Percentiles rank a stretch among this genome's conserved stretches.
Conservation (phyloP, 2,329 filamentous ascomycete genomes). For the Cadophora gregata region DNA sequence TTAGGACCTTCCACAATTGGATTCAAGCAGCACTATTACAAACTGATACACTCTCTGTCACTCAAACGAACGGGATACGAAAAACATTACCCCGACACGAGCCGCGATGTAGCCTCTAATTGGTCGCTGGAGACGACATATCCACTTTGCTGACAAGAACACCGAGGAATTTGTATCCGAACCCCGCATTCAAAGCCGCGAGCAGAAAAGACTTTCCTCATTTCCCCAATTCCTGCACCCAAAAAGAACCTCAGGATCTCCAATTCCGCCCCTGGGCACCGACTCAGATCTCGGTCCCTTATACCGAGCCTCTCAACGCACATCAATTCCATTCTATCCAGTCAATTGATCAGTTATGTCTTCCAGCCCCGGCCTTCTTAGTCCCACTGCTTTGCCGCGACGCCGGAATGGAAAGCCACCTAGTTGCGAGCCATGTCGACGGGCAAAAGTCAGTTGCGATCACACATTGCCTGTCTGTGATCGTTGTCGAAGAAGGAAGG, state of each 20-base stretch:
- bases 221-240: conserved; percentile 8
- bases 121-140: conserved; percentile 12
- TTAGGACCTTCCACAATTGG: neutral
- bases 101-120: neutral
- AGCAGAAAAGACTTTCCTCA: conserved; percentile 2
- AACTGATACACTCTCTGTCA: neutral
- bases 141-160: conserved; percentile 14
- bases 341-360: conserved; percentile 8
- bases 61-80: neutral
- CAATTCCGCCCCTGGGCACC: conserved; percentile 7
- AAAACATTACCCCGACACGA: conserved; percentile 4
- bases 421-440: conserved; percentile 41
- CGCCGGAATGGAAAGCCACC: conserved; percentile 42
- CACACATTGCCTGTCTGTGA: conserved; percentile 39
- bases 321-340: neutral
- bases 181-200: conserved; percentile 1
- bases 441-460: conserved; percentile 42
- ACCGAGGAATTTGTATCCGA: neutral
- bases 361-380: conserved; percentile 11
- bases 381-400: conserved; percentile 25
- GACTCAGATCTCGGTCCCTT: conserved; percentile 3
- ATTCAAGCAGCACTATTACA: conserved; percentile 2
- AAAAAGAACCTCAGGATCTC: neutral
- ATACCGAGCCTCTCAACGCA: conserved; percentile 4
- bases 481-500: conserved; percentile 38